Evolutionary conservation across 176 grass and related monocot species (phyloP).

Genomic region (Aegilops longissima): DNA sequence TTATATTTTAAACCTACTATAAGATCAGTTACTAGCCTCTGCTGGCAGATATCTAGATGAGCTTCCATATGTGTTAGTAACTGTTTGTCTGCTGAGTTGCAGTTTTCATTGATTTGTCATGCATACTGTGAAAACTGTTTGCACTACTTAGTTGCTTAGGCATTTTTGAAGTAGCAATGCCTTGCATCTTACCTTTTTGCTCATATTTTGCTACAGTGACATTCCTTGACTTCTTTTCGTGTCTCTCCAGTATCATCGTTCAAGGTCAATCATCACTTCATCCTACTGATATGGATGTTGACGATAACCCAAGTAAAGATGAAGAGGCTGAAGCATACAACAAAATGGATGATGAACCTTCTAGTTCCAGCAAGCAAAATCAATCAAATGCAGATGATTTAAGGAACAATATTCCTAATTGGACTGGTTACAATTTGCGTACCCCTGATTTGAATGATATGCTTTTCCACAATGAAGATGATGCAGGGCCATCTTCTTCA

Average conservation of each 20-base stretch:
- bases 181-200: constrained; percentile 6
- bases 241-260: constrained; percentile 46
- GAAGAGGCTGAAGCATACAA: constrained; percentile 41
- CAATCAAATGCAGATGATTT: constrained; percentile 22
- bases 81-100: not conserved
- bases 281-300: constrained; percentile 75
- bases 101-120: not conserved
- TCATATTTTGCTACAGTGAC: constrained; percentile 15
- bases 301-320: constrained; percentile 60
- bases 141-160: constrained; percentile 1
- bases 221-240: constrained; percentile 23
- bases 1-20: not conserved
- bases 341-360: constrained; percentile 42
- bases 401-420: constrained; percentile 52
- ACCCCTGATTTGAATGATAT: constrained; percentile 94
- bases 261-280: constrained; percentile 52
- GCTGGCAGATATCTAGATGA: not conserved
- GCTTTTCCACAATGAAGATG: constrained; percentile 63
- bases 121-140: not conserved
- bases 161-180: constrained; percentile 24
- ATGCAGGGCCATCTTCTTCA: constrained; percentile 54
- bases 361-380: constrained; percentile 36
- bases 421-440: constrained; percentile 72
- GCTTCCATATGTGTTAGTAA: not conserved
- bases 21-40: not conserved